These are phyloP conservation scores for Drosera capensis DNA, from an alignment of 148 eudicot genomes.

Conservation along the genomic window DNA sequence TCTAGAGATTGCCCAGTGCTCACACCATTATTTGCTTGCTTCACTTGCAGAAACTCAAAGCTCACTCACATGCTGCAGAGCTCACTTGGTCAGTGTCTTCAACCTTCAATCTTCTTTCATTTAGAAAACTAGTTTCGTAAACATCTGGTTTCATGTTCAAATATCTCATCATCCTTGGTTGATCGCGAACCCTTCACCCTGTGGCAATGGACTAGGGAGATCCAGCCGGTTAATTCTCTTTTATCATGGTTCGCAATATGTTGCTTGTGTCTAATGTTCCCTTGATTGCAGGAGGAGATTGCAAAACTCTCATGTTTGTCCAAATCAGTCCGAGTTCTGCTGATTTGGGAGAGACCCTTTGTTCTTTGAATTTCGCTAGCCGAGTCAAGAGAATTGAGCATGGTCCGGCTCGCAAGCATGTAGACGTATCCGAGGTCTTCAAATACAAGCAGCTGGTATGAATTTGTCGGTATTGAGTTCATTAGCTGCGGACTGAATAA, in stretches of 20 bases:
- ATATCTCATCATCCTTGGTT: no score
- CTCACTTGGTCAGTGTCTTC: slow-evolving; percentile 97
- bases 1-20: no score
- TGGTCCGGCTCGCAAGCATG: slow-evolving; percentile 86
- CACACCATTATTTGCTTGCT: not conserved
- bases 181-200: no score
- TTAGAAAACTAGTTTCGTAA: no score
- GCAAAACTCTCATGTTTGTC: slow-evolving; percentile 93
- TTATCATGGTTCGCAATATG: not conserved
- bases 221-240: no score
- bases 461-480: not conserved
- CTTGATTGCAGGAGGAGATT: slow-evolving; percentile 72
- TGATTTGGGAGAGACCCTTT: slow-evolving; percentile 80
- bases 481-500: not conserved
- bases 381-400: slow-evolving; percentile 86
- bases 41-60: slow-evolving; percentile 68
- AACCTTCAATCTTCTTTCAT: no score
- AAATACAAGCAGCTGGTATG: slow-evolving; percentile 91
- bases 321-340: slow-evolving; percentile 65
- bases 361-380: slow-evolving; percentile 93
- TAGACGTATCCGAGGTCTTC: slow-evolving; percentile 55
- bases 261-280: not conserved
- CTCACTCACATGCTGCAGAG: slow-evolving; percentile 97
- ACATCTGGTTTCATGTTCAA: no score
- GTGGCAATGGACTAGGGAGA: no score